Percentiles rank a stretch among this genome's conserved stretches.
Evolutionary conservation across 306 rosid genomes (phyloP).

Genomic region (Macrotyloma uniflorum): DNA sequence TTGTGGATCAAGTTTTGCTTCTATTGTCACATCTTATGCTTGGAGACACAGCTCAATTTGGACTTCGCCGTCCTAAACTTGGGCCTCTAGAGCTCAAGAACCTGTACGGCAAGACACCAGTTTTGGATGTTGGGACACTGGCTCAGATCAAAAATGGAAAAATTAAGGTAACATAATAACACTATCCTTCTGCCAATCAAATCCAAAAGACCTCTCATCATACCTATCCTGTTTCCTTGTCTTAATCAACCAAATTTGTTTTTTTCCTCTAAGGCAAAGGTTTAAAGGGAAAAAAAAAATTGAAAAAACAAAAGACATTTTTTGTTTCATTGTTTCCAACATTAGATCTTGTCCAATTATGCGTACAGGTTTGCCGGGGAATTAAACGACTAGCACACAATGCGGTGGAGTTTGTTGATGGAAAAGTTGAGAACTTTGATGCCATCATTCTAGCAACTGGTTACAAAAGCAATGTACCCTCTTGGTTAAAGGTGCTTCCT

Average conservation of each 20-base stretch:
- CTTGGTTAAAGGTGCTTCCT: slow-evolving; percentile 75
- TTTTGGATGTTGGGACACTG: slow-evolving; percentile 89
- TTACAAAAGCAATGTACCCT: slow-evolving; percentile 78
- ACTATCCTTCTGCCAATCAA: slow-evolving; percentile 5
- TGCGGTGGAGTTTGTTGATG: slow-evolving; percentile 77
- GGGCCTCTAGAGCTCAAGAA: slow-evolving; percentile 90
- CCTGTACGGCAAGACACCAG: slow-evolving; percentile 86
- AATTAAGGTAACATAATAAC: slow-evolving; percentile 67
- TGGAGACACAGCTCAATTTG: slow-evolving; percentile 83
- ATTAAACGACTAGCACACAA: slow-evolving; percentile 59
- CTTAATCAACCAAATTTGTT: slow-evolving; percentile 24
- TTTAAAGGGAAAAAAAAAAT: not conserved
- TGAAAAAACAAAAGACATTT: not conserved
- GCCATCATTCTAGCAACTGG: slow-evolving; percentile 85
- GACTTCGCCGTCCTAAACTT: slow-evolving; percentile 73
- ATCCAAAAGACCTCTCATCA: slow-evolving; percentile 12
- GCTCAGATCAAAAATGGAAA: slow-evolving; percentile 76
- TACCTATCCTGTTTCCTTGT: slow-evolving; percentile 33
- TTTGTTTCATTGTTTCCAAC: slow-evolving; percentile 33
- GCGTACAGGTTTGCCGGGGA: slow-evolving; percentile 67
- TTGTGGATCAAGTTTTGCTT: slow-evolving; percentile 85
- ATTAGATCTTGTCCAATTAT: slow-evolving; percentile 22
- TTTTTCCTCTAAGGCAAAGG: not conserved
- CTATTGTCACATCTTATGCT: slow-evolving; percentile 71
- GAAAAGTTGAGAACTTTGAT: slow-evolving; percentile 68